Evolutionary conservation across 73 alveolate species (phyloP), one percentile per base, ranked within the genome.

Genomic region (Paraurostyla sp.): DNA sequence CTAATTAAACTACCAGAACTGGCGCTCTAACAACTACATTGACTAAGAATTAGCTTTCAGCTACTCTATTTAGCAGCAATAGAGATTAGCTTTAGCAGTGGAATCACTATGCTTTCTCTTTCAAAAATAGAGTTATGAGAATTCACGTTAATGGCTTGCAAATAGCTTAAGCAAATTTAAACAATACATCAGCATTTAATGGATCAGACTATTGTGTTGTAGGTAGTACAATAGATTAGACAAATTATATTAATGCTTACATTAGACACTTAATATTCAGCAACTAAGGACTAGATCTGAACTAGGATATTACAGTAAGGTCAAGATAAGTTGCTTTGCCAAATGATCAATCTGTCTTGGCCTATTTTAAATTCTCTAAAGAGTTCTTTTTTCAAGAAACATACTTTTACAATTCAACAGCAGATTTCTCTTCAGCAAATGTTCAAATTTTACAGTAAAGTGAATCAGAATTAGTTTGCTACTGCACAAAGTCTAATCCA

Each of bases 381-480:
- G 62, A 68, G 4, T 35, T 38, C 46, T 6, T 35, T 18, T 32
- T 13, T 11, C 60, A 36, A 36, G 60, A 36, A 16, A 3, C 29
- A 16, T 68, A 29, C 35, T 18, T 9, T 6, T 43, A 36, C 33
- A 20, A 36, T 36, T 29, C 58, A 2, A 29, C 60, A n/a, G 9
- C 6, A 38, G 15, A 40, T 18, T 6, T 41, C 41, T 35, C 42
- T 38, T 6, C 32, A 36, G 16, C 63, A 6, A n/a, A 11, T 68
- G 83, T 68, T n/a, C 27, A 68, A 9, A 68, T 68, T 6, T 2
- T 13, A 25, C 6, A 11, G 35, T 18, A 41, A 1, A 13, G 20
- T n/a, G 83, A 68, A 32, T 57, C 63, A 11, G 83, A 68, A 27
- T 18, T 6, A 20, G 83, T 68, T 22, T 68, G 83, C 62, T 43